These are phyloP conservation scores for Candida smagusa DNA, from an alignment of 1,139 yeast genomes.

Conservation along the genomic window DNA sequence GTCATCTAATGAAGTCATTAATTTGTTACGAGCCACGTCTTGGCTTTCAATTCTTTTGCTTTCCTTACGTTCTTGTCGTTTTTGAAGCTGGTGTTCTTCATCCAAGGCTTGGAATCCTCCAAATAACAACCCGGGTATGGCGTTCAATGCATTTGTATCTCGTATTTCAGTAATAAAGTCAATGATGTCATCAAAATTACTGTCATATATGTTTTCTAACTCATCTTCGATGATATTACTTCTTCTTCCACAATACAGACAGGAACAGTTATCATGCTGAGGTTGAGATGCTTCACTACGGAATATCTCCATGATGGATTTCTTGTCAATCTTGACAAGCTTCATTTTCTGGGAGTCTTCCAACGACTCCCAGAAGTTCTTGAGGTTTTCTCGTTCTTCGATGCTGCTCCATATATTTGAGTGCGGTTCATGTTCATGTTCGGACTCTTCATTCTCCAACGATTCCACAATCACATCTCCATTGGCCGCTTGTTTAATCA, in stretches of 20 bases:
- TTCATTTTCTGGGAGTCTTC: constrained; percentile 57
- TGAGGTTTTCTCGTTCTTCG: constrained; percentile 60
- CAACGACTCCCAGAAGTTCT: constrained; percentile 69
- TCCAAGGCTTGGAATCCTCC: constrained; percentile 41
- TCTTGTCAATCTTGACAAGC: constrained; percentile 66
- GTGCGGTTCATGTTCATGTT: constrained; percentile 14
- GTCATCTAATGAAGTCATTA: background rate
- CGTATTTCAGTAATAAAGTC: constrained; percentile 39
- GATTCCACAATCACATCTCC: constrained; percentile 71
- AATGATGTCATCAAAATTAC: constrained; percentile 54
- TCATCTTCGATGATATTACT: constrained; percentile 74
- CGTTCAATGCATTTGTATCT: constrained; percentile 40
- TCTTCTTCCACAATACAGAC: constrained; percentile 79
- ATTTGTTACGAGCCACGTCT: background rate
- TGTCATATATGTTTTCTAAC: constrained; percentile 53
- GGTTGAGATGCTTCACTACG: constrained; percentile 29
- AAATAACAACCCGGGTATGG: constrained; percentile 38
- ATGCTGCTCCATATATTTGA: constrained; percentile 56
- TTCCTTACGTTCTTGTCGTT: constrained; percentile 12
- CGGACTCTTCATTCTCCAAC: constrained; percentile 24
- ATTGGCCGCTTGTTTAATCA: constrained; percentile 67
- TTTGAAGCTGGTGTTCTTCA: constrained; percentile 34
- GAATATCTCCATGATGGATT: constrained; percentile 64
- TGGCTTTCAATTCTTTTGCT: background rate
- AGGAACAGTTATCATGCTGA: constrained; percentile 46